These are phyloP conservation scores for Cylindricascospora bacillispora DNA, from an alignment of 1,139 yeast species.

Conservation along the genomic window DNA sequence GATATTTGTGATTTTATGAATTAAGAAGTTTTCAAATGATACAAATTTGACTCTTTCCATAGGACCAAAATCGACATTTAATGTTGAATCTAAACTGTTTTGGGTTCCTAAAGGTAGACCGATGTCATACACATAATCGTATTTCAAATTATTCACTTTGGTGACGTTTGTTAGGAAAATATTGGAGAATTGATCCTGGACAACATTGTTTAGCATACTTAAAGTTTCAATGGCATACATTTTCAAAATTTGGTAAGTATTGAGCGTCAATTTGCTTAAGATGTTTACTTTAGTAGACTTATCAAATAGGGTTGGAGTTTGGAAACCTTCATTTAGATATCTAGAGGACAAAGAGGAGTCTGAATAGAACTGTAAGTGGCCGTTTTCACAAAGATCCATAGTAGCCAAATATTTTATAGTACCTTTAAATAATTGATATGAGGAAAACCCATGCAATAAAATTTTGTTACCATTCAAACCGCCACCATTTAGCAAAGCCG, in stretches of 20 bases:
- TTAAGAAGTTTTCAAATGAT: slow-evolving; percentile 54
- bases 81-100: slow-evolving; percentile 12
- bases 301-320: slow-evolving; percentile 66
- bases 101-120: slow-evolving; percentile 29
- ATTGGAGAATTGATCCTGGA: slow-evolving; percentile 73
- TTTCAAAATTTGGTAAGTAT: slow-evolving; percentile 51
- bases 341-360: slow-evolving; percentile 30
- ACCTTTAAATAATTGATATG: slow-evolving; percentile 87
- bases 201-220: slow-evolving; percentile 58
- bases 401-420: slow-evolving; percentile 70
- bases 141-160: slow-evolving; percentile 42
- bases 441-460: slow-evolving; percentile 74
- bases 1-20: slow-evolving; percentile 46
- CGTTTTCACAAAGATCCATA: slow-evolving; percentile 48
- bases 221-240: slow-evolving; percentile 60
- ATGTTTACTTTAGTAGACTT: slow-evolving; percentile 63
- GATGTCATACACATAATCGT: slow-evolving; percentile 50
- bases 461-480: slow-evolving; percentile 64
- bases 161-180: slow-evolving; percentile 59
- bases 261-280: slow-evolving; percentile 66
- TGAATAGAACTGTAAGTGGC: slow-evolving; percentile 57
- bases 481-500: slow-evolving; percentile 77
- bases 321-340: slow-evolving; percentile 48
- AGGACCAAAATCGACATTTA: slow-evolving; percentile 40
- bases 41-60: slow-evolving; percentile 61